Conservation (phyloP, 202 grass and related monocot genomes). For the Schoenoplectus triqueter region DNA sequence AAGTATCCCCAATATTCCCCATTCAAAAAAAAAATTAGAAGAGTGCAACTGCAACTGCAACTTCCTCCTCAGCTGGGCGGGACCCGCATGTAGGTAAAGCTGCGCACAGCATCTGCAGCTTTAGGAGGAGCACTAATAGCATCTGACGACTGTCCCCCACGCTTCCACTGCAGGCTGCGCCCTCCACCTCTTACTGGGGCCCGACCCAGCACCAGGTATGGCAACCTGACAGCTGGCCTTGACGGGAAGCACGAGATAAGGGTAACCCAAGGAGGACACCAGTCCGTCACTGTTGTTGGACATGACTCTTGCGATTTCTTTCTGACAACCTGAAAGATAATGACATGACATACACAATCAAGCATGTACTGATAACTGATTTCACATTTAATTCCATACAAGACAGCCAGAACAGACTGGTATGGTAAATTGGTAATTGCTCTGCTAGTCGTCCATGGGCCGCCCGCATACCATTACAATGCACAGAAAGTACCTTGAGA, state of each 20-base stretch:
- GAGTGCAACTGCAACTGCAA: too few relatives aligned
- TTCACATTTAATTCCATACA: conserved; percentile 17
- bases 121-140: conserved; percentile 45
- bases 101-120: conserved; percentile 46
- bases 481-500: conserved; percentile 70
- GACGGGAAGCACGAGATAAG: conserved; percentile 59
- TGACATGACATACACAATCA: background rate
- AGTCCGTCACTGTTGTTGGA: conserved; percentile 42
- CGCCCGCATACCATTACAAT: background rate
- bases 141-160: conserved; percentile 39
- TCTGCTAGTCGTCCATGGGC: background rate
- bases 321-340: conserved; percentile 60
- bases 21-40: too few relatives aligned
- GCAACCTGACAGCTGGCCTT: conserved; percentile 53
- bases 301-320: conserved; percentile 61
- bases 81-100: conserved; percentile 80
- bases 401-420: background rate
- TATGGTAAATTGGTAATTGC: background rate
- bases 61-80: too few relatives aligned
- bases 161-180: conserved; percentile 92
- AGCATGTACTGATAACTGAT: background rate
- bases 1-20: too few relatives aligned
- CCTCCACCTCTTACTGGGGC: conserved; percentile 56
- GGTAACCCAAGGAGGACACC: conserved; percentile 49
- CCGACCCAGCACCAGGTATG: conserved; percentile 43